Conservation (phyloP, 2,329 filamentous ascomycete genomes). For the Parafenestella ontariensis region DNA sequence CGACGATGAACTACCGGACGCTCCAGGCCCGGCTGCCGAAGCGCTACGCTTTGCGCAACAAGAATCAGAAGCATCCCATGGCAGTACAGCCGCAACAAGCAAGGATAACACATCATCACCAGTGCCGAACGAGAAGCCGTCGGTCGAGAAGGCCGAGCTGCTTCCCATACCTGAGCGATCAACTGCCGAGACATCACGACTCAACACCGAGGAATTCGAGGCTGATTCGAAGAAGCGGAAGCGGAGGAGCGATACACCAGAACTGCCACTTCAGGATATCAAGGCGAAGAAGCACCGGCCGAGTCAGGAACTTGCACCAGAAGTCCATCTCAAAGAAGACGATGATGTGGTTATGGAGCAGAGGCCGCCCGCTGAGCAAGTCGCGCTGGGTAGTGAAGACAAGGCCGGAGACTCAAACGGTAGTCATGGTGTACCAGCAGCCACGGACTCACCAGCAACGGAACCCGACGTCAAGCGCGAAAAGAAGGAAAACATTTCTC, state of each 20-base stretch:
- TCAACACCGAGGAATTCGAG: conserved; percentile 47
- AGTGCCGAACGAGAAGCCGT: conserved; percentile 34
- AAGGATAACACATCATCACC: conserved; percentile 28
- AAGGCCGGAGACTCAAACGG: conserved; percentile 16
- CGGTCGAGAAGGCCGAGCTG: conserved; percentile 41
- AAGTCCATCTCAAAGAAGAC: conserved; percentile 40
- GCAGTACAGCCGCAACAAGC: conserved; percentile 4
- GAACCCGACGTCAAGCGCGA: conserved; percentile 18
- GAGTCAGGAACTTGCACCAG: conserved; percentile 41
- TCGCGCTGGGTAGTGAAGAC: not conserved
- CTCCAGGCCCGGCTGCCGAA: conserved; percentile 32
- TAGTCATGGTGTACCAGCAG: conserved; percentile 1
- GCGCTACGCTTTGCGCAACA: conserved; percentile 21
- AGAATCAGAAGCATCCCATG: conserved; percentile 3
- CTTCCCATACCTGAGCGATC: conserved; percentile 34
- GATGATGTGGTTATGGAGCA: conserved; percentile 43
- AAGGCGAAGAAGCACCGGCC: conserved; percentile 54
- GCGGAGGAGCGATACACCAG: conserved; percentile 50
- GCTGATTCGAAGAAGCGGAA: conserved; percentile 52
- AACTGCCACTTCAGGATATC: conserved; percentile 43
- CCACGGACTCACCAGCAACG: conserved; percentile 2
- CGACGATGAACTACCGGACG: conserved; percentile 23
- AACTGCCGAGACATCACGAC: conserved; percentile 40
- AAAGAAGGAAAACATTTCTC: conserved; percentile 41
- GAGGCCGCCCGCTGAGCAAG: conserved; percentile 15